Evolutionary conservation across 345 rosid genomes (phyloP).

Genomic region (Eucalyptus caleyi): DNA sequence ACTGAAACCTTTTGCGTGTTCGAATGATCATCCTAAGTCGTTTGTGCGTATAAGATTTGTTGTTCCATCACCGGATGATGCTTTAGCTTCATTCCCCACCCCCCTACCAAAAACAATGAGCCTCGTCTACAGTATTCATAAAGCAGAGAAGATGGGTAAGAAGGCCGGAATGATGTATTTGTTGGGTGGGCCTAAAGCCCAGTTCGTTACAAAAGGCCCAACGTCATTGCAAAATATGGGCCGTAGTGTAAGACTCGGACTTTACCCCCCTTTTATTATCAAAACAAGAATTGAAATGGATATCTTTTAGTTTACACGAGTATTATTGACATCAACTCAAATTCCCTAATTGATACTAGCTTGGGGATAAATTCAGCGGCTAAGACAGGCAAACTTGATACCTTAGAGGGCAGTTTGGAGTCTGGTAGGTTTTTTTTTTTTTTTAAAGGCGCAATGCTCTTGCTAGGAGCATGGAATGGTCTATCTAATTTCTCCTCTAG

Average conservation of each 20-base stretch:
- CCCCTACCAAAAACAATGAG: no score
- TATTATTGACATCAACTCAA: background rate
- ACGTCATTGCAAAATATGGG: background rate
- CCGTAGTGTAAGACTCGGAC: background rate
- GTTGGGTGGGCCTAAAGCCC: background rate
- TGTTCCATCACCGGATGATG: background rate
- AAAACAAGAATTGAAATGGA: background rate
- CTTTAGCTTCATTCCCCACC: background rate
- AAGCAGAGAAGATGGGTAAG: background rate
- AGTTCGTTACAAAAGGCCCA: background rate
- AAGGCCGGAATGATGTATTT: background rate
- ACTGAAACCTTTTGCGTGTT: background rate
- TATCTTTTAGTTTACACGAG: background rate
- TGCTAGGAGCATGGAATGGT: background rate
- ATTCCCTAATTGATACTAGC: background rate
- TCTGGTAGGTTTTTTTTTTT: background rate
- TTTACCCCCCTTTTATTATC: background rate
- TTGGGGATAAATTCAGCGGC: background rate
- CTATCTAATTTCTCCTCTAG: background rate
- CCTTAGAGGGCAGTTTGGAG: background rate
- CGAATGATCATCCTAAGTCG: background rate
- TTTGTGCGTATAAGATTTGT: background rate
- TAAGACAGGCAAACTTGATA: background rate
- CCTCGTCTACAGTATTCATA: background rate
- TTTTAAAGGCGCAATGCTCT: background rate